Conservation (phyloP, 192 early-diverging fungal genomes). For the Backusella circina region DNA sequence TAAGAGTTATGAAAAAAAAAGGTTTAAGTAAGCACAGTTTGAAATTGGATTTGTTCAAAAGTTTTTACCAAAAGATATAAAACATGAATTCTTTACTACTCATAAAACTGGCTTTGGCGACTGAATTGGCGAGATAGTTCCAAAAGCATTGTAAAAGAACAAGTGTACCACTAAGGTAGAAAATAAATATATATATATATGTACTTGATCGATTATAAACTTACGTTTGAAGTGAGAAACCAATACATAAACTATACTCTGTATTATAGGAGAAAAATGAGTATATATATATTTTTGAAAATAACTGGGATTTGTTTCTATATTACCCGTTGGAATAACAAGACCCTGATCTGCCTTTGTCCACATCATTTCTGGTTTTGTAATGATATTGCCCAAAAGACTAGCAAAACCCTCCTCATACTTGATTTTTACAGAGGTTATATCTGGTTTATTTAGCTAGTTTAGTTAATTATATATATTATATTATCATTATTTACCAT, state of each 20-base stretch:
- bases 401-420: conserved; percentile 32
- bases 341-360: conserved; percentile 6
- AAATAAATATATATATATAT: background rate
- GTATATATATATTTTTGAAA: background rate
- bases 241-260: conserved; percentile 36
- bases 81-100: conserved; percentile 42
- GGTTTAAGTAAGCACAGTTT: background rate
- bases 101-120: conserved; percentile 42
- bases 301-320: conserved; percentile 4
- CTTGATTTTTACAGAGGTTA: conserved; percentile 25
- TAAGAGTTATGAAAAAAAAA: background rate
- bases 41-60: too few species aligned
- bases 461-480: conserved; percentile 29
- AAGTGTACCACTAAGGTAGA: conserved; percentile 30
- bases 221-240: conserved; percentile 42
- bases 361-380: conserved; percentile 26
- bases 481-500: conserved; percentile 28
- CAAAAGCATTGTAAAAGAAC: conserved; percentile 44
- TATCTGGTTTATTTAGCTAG: conserved; percentile 20
- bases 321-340: conserved; percentile 18
- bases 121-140: conserved; percentile 39
- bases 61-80: conserved; percentile 35
- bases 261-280: too few species aligned
- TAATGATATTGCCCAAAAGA: conserved; percentile 1
- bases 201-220: background rate